Evolutionary conservation across 2,329 filamentous ascomycete species (phyloP).

Genomic region (Aspergillus fijiensis): DNA sequence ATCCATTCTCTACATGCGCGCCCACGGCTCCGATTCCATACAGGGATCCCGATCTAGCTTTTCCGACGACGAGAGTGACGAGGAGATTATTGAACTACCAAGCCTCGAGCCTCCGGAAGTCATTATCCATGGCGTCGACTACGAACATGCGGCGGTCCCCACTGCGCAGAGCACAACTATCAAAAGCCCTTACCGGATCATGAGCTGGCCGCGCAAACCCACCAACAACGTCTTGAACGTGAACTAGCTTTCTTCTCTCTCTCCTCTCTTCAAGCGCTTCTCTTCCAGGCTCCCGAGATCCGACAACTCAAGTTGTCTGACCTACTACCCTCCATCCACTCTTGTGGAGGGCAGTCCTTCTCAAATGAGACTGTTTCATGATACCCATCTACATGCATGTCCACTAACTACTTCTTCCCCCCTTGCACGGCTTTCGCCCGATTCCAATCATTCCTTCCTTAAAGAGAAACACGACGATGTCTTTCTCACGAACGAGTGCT

Average conservation of each 20-base stretch:
- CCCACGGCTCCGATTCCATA: constrained; percentile 28
- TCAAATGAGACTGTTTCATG: background rate
- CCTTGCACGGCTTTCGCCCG: background rate
- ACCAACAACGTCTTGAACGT: constrained; percentile 4
- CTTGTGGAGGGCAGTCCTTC: background rate
- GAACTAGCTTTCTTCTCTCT: background rate
- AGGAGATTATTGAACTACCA: constrained; percentile 38
- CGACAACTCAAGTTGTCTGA: too few relatives aligned
- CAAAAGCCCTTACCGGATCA: constrained; percentile 30
- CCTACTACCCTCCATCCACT: background rate
- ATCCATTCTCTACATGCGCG: constrained; percentile 36
- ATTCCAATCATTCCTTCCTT: background rate
- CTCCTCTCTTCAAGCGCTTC: too few relatives aligned
- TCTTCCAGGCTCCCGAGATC: background rate
- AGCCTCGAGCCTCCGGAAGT: constrained; percentile 27
- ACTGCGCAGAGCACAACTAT: constrained; percentile 28
- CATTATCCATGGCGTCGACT: constrained; percentile 34
- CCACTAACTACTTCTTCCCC: background rate
- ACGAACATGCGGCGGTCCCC: constrained; percentile 33
- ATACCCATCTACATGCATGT: background rate
- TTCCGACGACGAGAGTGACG: constrained; percentile 32
- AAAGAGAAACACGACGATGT: background rate
- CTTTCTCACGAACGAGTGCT: background rate
- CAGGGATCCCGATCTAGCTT: constrained; percentile 19
- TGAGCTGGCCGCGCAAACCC: constrained; percentile 31